A percentile compares a stretch with the other conserved stretches of the same genome.
These are phyloP conservation scores for Hyaloperonospora arabidopsidis DNA, from an alignment of 352 stramenopile species.

Conservation along the genomic window DNA sequence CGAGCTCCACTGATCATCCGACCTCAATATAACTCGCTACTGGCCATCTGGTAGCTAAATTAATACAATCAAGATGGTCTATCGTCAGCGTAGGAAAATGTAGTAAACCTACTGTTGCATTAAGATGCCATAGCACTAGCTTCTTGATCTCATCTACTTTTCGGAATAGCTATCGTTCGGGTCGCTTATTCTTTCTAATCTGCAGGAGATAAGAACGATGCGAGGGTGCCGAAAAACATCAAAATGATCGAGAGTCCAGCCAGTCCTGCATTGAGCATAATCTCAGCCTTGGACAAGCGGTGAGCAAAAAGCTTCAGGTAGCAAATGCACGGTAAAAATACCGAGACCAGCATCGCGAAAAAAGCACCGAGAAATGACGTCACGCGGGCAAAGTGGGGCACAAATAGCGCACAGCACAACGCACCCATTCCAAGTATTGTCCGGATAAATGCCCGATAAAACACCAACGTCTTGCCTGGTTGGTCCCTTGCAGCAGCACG, in stretches of 20 bases:
- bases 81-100: background rate
- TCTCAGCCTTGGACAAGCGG: slow-evolving; percentile 38
- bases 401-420: slow-evolving; percentile 58
- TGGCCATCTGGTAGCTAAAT: too few relatives aligned
- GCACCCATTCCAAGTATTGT: slow-evolving; percentile 43
- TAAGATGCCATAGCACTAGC: slow-evolving; percentile 4
- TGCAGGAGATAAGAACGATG: slow-evolving; percentile 66
- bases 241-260: slow-evolving; percentile 56
- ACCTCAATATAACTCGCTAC: too few relatives aligned
- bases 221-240: slow-evolving; percentile 66
- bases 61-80: too few relatives aligned
- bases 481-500: slow-evolving; percentile 21
- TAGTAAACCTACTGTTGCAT: background rate
- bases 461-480: slow-evolving; percentile 26
- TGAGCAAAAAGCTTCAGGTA: slow-evolving; percentile 80
- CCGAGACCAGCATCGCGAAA: slow-evolving; percentile 75
- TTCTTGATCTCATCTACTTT: slow-evolving; percentile 6
- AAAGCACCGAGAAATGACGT: slow-evolving; percentile 82
- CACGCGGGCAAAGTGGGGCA: slow-evolving; percentile 79
- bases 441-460: slow-evolving; percentile 62
- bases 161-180: slow-evolving; percentile 6
- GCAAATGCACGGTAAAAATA: slow-evolving; percentile 79
- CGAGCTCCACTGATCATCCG: too few relatives aligned
- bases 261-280: slow-evolving; percentile 46
- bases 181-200: slow-evolving; percentile 22